phyloP scores from a whole-genome alignment of 495 filamentous ascomycete species.

The Viridothelium virens region DNA sequence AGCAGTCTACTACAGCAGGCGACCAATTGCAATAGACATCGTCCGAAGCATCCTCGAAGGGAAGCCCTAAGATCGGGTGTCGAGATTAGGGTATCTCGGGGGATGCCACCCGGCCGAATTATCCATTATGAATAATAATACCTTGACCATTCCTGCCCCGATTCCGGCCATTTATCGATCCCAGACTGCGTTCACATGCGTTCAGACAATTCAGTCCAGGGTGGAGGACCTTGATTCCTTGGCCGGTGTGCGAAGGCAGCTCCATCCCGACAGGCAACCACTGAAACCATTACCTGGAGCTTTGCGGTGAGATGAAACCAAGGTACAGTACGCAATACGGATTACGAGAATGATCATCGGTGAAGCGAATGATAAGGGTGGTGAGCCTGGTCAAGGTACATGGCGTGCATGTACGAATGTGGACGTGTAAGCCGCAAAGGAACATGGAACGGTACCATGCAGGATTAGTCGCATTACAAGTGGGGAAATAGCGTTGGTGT shows the following conservation, averaged over 20 bases:
- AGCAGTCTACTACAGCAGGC: too few relatives aligned
- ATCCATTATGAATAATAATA: too few relatives aligned
- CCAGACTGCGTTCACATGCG: neutral
- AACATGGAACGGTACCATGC: slow-evolving; percentile 8
- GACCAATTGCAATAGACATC: too few relatives aligned
- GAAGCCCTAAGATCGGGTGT: too few relatives aligned
- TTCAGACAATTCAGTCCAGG: neutral
- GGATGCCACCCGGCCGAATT: too few relatives aligned
- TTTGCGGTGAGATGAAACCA: neutral
- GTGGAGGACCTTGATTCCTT: neutral
- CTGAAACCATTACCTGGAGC: neutral
- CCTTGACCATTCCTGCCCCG: too few relatives aligned
- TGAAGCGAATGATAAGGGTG: neutral
- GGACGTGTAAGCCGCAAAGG: neutral
- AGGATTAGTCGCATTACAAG: neutral
- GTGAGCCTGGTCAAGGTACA: neutral
- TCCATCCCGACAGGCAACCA: neutral
- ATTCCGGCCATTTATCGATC: too few relatives aligned
- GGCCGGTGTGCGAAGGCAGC: neutral
- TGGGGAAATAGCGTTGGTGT: slow-evolving; percentile 10
- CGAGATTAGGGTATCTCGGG: too few relatives aligned
- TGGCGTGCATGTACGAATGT: neutral
- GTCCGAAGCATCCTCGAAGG: too few relatives aligned
- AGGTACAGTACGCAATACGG: neutral
- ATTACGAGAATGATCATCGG: neutral